Base-by-base conservation (phyloP, 164 flowering plant genomes). In the Platanus orientalis region DNA sequence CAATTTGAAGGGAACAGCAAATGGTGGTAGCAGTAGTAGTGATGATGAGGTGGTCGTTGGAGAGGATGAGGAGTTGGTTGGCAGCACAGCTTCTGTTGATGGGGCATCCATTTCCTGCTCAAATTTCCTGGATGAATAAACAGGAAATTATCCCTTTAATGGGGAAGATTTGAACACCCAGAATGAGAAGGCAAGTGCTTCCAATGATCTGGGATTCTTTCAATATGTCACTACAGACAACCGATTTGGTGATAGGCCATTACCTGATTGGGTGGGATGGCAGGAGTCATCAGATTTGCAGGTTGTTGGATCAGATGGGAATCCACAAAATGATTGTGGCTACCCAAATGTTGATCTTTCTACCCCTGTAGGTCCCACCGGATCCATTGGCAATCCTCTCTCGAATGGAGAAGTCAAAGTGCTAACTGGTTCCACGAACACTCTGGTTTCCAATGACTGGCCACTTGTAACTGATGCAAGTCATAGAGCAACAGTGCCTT, bases 31-130 rank as follows among this genome's bases (percentile, higher is more conserved):
- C 68, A 83, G 90, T 65, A 82, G n/a, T n/a, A n/a, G 88, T 58
- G 97, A 88, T 69, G 98, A 88, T 76, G 97, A 90, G 76, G 96
- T 90, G 61, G 90, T 93, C 52, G 87, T 88, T 40, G 97, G 92
- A 23, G 96, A 85, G 75, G 92, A 90, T 29, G 90, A 81, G 45
- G 92, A 88, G 72, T 53, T 87, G 70, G 62, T 81, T 40, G 85
- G 73, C 42, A 72, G 57, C 71, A 74, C 76, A 24, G 69, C 71
- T 51, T 66, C 80, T 29, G 53, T 39, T 29, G 64, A 74, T 57
- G 76, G 64, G 52, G 53, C 83, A 57, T 84, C 89, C 19, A 68
- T 66, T 24, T 76, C 92, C 44, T 61, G 64, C 20, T 24, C 77
- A 27, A 71, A 68, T 55, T 55, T 61, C 25, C 6, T 67, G 13